phyloP scores from a whole-genome alignment of 1,284 basidiomycete genomes.

The Phaffia rhodozyma region DNA sequence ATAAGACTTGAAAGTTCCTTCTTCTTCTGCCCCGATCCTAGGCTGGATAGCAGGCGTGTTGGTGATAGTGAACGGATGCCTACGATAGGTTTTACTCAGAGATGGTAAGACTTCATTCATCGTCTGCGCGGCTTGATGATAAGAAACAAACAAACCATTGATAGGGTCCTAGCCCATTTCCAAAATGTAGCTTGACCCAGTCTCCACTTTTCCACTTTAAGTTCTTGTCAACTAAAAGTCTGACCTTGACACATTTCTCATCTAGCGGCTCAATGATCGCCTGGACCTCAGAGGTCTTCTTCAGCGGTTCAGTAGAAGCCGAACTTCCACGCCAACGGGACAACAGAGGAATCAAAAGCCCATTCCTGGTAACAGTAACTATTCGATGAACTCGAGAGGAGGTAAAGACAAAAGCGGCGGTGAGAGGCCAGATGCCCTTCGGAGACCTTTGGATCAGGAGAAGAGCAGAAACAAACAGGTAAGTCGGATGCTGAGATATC shows the following conservation, averaged over 20 bases:
- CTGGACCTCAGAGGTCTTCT: background rate
- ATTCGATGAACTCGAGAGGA: conserved; percentile 1
- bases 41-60: background rate
- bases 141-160: background rate
- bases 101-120: too few species aligned
- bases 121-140: too few species aligned
- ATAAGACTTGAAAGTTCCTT: background rate
- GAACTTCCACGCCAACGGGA: background rate
- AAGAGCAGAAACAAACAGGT: too few species aligned
- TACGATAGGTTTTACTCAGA: background rate
- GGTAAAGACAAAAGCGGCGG: conserved; percentile 5
- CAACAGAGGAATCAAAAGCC: background rate
- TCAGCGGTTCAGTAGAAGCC: background rate
- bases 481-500: too few species aligned
- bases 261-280: conserved; percentile 2
- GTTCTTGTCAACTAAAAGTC: background rate
- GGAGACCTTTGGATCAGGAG: background rate
- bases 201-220: background rate
- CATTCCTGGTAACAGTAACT: background rate
- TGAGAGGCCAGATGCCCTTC: background rate
- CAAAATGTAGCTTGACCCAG: conserved; percentile 9
- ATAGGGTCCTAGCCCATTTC: background rate
- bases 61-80: conserved; percentile 12
- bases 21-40: background rate
- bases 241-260: conserved; percentile 1